phyloP scores from a whole-genome alignment of 108 stramenopile species.

The Skeletonema potamos region DNA sequence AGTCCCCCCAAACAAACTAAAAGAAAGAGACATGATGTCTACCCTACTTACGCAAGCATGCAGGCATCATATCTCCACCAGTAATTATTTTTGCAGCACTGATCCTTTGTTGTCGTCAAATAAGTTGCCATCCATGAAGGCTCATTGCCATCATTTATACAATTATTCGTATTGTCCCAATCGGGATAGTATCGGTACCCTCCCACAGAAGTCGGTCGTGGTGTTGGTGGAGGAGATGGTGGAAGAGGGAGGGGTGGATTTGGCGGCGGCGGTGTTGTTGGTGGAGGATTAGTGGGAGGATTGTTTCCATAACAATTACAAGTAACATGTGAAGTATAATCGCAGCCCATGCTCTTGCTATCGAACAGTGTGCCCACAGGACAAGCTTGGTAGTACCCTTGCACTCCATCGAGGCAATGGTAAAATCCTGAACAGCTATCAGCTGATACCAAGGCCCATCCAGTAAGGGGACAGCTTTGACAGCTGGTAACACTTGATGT shows the following conservation, averaged over 20 bases:
- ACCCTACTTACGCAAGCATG: not conserved
- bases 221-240: not conserved
- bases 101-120: not conserved
- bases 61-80: not conserved
- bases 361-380: not conserved
- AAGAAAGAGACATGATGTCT: no score
- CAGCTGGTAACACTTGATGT: not conserved
- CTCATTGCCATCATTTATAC: constrained; percentile 2
- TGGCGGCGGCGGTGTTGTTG: not conserved
- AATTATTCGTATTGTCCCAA: not conserved
- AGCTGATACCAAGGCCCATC: not conserved
- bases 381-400: not conserved
- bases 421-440: not conserved
- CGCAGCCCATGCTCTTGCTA: not conserved
- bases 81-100: not conserved
- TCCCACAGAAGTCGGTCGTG: not conserved
- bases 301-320: not conserved
- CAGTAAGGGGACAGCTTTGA: not conserved
- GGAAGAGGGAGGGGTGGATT: no score
- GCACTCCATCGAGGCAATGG: not conserved
- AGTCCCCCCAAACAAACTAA: no score
- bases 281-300: not conserved
- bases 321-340: not conserved
- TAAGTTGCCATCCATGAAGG: not conserved
- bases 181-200: constrained; percentile 8